Conservation (phyloP, 257 asterid genomes). For the Eustoma russellianum region DNA sequence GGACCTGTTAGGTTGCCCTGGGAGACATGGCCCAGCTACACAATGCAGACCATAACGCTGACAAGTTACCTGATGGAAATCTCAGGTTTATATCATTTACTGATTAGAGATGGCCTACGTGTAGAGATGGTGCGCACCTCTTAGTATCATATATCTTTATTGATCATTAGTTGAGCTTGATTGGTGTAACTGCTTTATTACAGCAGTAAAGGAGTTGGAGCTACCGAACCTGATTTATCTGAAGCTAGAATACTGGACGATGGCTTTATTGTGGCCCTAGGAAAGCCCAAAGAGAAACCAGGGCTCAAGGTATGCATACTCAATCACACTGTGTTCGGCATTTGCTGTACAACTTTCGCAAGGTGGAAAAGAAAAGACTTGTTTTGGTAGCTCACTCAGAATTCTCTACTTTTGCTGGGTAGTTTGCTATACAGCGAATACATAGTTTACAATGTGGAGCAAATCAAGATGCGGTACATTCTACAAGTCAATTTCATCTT, state of each 20-base stretch:
- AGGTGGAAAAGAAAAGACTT: too few relatives aligned
- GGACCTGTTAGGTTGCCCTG: conserved; percentile 69
- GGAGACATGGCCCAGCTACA: conserved; percentile 88
- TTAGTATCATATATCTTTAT: too few relatives aligned
- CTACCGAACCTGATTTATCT: conserved; percentile 55
- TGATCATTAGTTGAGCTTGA: not conserved
- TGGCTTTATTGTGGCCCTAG: conserved; percentile 67
- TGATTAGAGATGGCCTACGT: not conserved
- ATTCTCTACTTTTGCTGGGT: conserved; percentile 34
- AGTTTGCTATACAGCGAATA: conserved; percentile 67
- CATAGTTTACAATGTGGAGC: conserved; percentile 86
- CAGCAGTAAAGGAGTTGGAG: conserved; percentile 91
- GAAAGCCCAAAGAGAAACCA: conserved; percentile 53
- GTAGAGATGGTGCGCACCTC: too few relatives aligned
- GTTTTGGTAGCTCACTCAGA: too few relatives aligned
- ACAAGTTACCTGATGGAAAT: conserved; percentile 73
- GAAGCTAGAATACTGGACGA: conserved; percentile 56
- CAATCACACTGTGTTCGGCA: not conserved
- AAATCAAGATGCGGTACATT: conserved; percentile 75
- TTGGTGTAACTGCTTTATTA: too few relatives aligned
- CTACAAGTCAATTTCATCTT: conserved; percentile 75
- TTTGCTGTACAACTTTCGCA: too few relatives aligned
- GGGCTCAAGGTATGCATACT: conserved; percentile 30
- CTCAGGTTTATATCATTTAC: conserved; percentile 45
- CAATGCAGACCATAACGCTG: conserved; percentile 48